These are phyloP conservation scores for Coniferiporia sulphurascens DNA, from an alignment of 1,284 basidiomycete species.

Conservation along the genomic window DNA sequence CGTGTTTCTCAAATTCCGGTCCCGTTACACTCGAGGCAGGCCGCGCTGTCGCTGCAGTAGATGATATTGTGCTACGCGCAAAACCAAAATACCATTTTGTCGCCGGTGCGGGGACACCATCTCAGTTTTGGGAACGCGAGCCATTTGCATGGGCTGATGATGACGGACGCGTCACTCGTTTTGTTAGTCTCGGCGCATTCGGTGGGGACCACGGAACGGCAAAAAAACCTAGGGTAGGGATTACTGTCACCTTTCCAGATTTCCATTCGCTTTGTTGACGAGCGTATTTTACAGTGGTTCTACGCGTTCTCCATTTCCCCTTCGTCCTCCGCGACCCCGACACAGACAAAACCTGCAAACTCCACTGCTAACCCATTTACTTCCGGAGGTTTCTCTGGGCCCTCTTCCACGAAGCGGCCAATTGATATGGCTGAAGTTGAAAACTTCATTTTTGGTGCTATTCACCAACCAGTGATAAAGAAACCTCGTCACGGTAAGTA, in stretches of 20 bases:
- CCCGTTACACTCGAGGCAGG: constrained; percentile 43
- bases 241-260: constrained; percentile 5
- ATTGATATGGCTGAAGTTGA: constrained; percentile 44
- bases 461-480: constrained; percentile 46
- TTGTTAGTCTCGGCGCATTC: constrained; percentile 84
- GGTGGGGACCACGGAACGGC: constrained; percentile 55
- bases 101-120: constrained; percentile 49
- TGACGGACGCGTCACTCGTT: constrained; percentile 63
- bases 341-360: constrained; percentile 53
- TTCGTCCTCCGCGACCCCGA: constrained; percentile 28
- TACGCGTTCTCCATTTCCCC: constrained; percentile 69
- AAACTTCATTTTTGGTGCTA: constrained; percentile 66
- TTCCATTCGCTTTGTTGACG: constrained; percentile 3
- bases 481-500: constrained; percentile 43
- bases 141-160: constrained; percentile 82
- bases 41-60: constrained; percentile 50
- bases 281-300: constrained; percentile 52
- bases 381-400: constrained; percentile 30
- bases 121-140: constrained; percentile 89
- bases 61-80: constrained; percentile 58
- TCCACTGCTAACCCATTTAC: constrained; percentile 71
- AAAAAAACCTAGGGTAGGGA: constrained; percentile 79
- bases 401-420: constrained; percentile 44
- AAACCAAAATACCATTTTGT: constrained; percentile 80
- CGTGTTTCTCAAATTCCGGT: constrained; percentile 54